These are phyloP conservation scores for Aegilops speltoides DNA, from an alignment of 176 grass and related monocot species.

Conservation along the genomic window DNA sequence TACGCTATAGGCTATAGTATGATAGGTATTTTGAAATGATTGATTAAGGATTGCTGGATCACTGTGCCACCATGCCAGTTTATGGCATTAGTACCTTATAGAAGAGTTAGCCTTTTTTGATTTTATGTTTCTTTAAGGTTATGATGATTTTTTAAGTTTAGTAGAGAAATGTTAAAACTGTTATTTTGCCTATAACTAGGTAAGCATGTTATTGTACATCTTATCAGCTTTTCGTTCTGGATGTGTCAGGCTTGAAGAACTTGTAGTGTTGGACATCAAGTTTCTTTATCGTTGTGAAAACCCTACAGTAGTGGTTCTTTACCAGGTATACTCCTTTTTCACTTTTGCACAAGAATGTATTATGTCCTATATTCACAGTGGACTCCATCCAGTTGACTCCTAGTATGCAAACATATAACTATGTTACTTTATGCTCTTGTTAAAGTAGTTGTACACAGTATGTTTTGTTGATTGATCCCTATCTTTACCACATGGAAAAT, in stretches of 20 bases:
- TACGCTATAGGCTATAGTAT: neutral
- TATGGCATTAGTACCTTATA: neutral
- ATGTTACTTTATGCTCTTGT: neutral
- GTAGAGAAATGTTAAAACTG: neutral
- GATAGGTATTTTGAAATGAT: neutral
- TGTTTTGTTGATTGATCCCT: neutral
- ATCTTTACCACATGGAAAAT: neutral
- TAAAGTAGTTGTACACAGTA: neutral
- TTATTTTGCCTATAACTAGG: neutral
- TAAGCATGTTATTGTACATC: neutral
- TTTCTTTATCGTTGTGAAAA: conserved; percentile 69
- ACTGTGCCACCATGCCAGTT: neutral
- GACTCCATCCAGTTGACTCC: neutral
- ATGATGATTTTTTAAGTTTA: neutral
- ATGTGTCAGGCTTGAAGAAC: conserved; percentile 59
- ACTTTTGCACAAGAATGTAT: conserved; percentile 5
- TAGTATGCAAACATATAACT: neutral
- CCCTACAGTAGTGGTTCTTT: conserved; percentile 61
- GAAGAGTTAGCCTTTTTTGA: neutral
- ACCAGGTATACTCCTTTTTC: conserved; percentile 42
- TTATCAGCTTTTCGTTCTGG: neutral
- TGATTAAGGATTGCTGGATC: neutral
- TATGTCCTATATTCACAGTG: neutral
- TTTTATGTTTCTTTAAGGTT: too few species aligned
- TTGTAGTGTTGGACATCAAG: conserved; percentile 73